Conservation (phyloP, 352 stramenopile species). For the Phytophthora pluvialis region DNA sequence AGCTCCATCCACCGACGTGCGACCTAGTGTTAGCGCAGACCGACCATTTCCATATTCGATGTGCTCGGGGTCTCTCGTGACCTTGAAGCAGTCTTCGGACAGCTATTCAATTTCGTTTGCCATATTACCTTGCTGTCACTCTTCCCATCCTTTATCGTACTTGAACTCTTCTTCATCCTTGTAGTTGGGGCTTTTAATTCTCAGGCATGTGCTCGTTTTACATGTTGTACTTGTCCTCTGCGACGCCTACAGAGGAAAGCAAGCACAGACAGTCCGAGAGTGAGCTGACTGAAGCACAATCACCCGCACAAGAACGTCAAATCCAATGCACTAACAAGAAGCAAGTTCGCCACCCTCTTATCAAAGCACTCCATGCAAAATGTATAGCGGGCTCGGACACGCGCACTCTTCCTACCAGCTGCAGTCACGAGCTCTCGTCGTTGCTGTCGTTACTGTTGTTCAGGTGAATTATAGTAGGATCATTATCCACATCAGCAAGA, state of each 20-base stretch:
- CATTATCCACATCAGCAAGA: constrained; percentile 2
- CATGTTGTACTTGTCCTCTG: background rate
- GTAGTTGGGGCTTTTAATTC: too few relatives aligned
- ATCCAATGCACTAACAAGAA: constrained; percentile 21
- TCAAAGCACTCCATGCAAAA: constrained; percentile 36
- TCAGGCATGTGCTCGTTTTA: too few relatives aligned
- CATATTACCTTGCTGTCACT: constrained; percentile 26
- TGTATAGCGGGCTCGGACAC: constrained; percentile 14
- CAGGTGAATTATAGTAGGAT: background rate
- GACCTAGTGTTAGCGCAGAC: constrained; percentile 4
- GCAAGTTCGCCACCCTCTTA: constrained; percentile 25
- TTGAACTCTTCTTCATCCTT: constrained; percentile 22
- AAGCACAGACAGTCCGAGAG: constrained; percentile 15
- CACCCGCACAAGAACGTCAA: constrained; percentile 8
- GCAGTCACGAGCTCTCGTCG: constrained; percentile 24
- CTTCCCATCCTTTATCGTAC: constrained; percentile 14
- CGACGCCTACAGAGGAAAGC: constrained; percentile 13
- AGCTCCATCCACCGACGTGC: constrained; percentile 14
- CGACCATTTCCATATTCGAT: constrained; percentile 20
- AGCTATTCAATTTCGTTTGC: constrained; percentile 27
- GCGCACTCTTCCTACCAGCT: constrained; percentile 33
- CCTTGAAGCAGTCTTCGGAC: constrained; percentile 18
- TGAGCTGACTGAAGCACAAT: constrained; percentile 9
- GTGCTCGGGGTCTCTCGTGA: constrained; percentile 8
- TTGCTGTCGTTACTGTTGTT: constrained; percentile 23